These are phyloP conservation scores for Microcyclospora tardicrescens DNA, from an alignment of 2,329 filamentous ascomycete genomes.

Conservation along the genomic window DNA sequence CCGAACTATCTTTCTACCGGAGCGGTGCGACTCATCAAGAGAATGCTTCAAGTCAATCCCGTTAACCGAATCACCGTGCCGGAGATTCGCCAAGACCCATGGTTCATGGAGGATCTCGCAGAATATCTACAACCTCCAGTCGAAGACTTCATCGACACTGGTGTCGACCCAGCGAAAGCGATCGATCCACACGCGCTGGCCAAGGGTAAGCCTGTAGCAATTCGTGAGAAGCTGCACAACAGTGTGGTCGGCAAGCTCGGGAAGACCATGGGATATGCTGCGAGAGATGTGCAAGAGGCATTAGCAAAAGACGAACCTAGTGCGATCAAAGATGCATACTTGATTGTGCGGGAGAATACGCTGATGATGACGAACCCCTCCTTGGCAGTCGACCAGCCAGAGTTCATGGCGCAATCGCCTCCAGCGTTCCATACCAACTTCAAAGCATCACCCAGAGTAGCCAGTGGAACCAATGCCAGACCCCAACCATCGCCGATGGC, in stretches of 20 bases:
- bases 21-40: constrained; percentile 69
- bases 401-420: constrained; percentile 44
- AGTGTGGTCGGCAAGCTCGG: constrained; percentile 91
- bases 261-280: constrained; percentile 95
- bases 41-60: constrained; percentile 90
- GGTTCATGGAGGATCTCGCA: constrained; percentile 82
- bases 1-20: constrained; percentile 82
- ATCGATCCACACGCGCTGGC: constrained; percentile 75
- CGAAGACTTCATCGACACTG: constrained; percentile 86
- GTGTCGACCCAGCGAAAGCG: constrained; percentile 83
- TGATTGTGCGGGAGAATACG: constrained; percentile 95
- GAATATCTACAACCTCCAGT: constrained; percentile 75
- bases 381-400: constrained; percentile 39
- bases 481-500: constrained; percentile 8
- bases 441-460: constrained; percentile 4
- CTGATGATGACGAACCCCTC: constrained; percentile 81
- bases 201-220: constrained; percentile 60
- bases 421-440: constrained; percentile 34
- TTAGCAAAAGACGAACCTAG: constrained; percentile 85
- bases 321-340: constrained; percentile 96
- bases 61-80: constrained; percentile 88
- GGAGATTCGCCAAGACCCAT: constrained; percentile 84
- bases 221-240: constrained; percentile 82
- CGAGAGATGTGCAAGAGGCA: constrained; percentile 88
- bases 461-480: not conserved